Percentiles rank a stretch among this genome's conserved stretches.
These are phyloP conservation scores for Endotrypanum monterogeii DNA, from an alignment of 208 protist species.

Conservation along the genomic window DNA sequence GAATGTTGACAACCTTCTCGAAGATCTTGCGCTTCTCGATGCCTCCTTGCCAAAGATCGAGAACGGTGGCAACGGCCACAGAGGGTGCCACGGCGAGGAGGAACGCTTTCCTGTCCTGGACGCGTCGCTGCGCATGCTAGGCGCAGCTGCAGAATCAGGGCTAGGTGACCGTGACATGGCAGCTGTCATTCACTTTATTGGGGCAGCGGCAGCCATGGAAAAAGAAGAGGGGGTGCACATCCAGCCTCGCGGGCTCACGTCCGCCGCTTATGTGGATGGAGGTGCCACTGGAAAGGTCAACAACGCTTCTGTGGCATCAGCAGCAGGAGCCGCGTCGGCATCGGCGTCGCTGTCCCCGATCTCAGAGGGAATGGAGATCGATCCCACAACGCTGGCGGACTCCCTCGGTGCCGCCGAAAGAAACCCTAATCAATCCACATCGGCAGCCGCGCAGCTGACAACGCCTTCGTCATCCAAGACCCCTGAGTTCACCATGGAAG, in stretches of 20 bases:
- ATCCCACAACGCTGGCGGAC: slow-evolving; percentile 11
- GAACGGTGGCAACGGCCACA: not conserved
- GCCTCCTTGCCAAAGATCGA: slow-evolving; percentile 46
- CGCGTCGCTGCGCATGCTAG: slow-evolving; percentile 75
- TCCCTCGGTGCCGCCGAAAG: slow-evolving; percentile 1
- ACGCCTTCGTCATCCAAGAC: not conserved
- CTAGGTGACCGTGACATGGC: slow-evolving; percentile 80
- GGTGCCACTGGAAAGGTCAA: not conserved
- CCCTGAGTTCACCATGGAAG: slow-evolving; percentile 55
- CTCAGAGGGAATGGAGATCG: not conserved
- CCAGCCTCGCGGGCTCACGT: slow-evolving; percentile 17
- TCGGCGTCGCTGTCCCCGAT: not conserved
- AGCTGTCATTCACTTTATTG: slow-evolving; percentile 79
- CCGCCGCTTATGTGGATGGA: slow-evolving; percentile 6
- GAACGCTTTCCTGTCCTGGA: slow-evolving; percentile 79
- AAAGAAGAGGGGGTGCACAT: slow-evolving; percentile 30
- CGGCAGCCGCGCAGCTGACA: not conserved
- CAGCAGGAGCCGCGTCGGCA: not conserved
- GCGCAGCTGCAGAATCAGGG: slow-evolving; percentile 63
- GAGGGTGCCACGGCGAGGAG: slow-evolving; percentile 35
- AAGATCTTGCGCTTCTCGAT: slow-evolving; percentile 72
- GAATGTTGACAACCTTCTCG: slow-evolving; percentile 64
- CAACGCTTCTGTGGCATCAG: not conserved
- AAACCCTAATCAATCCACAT: not conserved
- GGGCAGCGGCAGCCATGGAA: slow-evolving; percentile 59